Evolutionary conservation across 108 stramenopile species (phyloP).

Genomic region (Stephanodiscus triporus): DNA sequence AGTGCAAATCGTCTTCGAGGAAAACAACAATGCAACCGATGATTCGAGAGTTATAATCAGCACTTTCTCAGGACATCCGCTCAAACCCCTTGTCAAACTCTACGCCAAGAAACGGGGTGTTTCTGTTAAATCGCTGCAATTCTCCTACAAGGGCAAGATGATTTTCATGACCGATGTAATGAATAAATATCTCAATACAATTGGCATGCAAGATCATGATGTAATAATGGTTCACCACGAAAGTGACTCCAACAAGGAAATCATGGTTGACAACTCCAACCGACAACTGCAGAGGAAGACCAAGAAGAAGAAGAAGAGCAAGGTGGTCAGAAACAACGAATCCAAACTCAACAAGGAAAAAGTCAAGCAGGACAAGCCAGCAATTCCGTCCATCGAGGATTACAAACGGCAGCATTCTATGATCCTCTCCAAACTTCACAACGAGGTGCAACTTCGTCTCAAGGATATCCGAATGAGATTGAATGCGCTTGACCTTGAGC

Average conservation of each 20-base stretch:
- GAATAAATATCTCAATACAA: not conserved
- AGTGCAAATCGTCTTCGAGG: no score
- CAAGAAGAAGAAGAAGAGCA: not conserved
- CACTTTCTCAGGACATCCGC: no score
- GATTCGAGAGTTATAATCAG: no score
- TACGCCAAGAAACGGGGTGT: no score
- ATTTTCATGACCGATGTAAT: not conserved
- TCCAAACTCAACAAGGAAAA: not conserved
- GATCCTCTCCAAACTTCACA: no score
- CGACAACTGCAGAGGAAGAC: not conserved
- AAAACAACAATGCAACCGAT: no score
- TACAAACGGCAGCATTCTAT: not conserved
- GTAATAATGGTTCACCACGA: not conserved
- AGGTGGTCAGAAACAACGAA: not conserved
- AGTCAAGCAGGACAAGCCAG: not conserved
- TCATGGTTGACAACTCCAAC: not conserved
- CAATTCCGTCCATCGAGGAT: not conserved
- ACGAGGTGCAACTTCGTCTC: no score
- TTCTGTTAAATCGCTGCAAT: not conserved
- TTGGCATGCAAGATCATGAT: not conserved
- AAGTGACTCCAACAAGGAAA: not conserved
- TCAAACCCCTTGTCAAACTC: no score
- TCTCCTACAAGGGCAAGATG: not conserved
- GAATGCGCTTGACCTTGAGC: slow-evolving; percentile 20
- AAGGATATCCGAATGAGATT: slow-evolving; percentile 16